Evolutionary conservation across 805 yeast genomes (phyloP).

Genomic region (Ogataea corticis): DNA sequence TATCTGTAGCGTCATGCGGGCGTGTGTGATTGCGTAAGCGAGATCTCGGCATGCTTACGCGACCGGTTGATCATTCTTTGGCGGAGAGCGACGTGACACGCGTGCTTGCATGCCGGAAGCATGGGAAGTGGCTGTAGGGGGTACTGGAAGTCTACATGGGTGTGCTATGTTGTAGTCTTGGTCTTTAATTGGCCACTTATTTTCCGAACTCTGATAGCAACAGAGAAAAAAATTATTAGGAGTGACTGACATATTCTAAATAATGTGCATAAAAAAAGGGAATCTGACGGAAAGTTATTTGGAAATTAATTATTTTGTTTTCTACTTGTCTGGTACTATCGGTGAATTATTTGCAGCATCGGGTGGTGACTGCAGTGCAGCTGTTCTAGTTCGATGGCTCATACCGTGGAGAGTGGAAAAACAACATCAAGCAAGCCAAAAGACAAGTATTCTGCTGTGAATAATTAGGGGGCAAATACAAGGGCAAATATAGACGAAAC

Average conservation of each 20-base stretch:
- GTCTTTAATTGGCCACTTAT: not conserved
- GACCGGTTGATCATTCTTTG: too few relatives aligned
- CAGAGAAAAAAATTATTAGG: not conserved
- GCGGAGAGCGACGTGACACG: too few relatives aligned
- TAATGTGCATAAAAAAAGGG: constrained; percentile 5
- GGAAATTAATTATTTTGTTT: not conserved
- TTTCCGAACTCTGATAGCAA: not conserved
- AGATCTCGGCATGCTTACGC: too few relatives aligned
- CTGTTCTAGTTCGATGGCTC: too few relatives aligned
- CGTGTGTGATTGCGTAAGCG: too few relatives aligned
- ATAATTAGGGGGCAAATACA: not conserved
- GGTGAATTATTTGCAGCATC: not conserved
- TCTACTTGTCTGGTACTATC: not conserved
- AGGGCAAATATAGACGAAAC: not conserved
- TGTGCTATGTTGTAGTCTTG: too few relatives aligned
- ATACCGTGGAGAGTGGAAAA: not conserved
- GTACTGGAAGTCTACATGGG: too few relatives aligned
- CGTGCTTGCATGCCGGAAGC: too few relatives aligned
- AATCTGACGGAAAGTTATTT: constrained; percentile 2
- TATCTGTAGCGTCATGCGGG: too few relatives aligned
- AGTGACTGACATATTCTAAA: not conserved
- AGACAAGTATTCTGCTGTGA: not conserved
- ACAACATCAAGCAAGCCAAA: too few relatives aligned
- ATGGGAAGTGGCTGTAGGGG: too few relatives aligned
- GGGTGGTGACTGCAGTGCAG: too few relatives aligned